Base-by-base conservation (phyloP, 192 early-diverging fungal species). In the Phycomyces blakesleeanus region DNA sequence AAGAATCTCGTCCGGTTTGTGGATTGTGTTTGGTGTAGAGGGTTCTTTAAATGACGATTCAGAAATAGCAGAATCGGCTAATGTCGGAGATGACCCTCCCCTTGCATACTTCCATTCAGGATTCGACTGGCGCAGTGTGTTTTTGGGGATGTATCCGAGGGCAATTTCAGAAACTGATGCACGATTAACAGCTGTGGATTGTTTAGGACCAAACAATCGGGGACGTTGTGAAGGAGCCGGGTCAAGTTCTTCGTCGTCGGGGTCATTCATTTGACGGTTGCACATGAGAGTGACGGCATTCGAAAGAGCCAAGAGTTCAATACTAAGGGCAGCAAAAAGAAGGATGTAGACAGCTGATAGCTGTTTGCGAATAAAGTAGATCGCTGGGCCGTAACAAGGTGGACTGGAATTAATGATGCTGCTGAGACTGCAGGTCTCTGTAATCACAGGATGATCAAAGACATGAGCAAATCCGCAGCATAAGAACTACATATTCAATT, bases 381-480 rank as follows among this genome's bases (percentile, higher is more conserved):
- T 41, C 3, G 53, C 22, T 20, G 34, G 34, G n/a, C 53, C 61
- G 18, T 52, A 52, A 11, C 61, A 63, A 18, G 61, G 52, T 63
- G 44, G 52, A 16, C 15, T 34, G 26, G 61, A 55, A 20, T 53
- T 63, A 5, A 53, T 16, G 20, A 22, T 34, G 24, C 40, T 49
- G 38, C 53, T 38, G n/a, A 20, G 38, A 6, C 20, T 21, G 26
- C 61, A 63, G 44, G 34, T 63, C 12, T 27, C 20, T 15, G 51
- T 63, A 41, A 51, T 15, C 24, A 63, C 39, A 54, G 51, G 38
- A 25, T 53, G 61, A 40, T 63, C 61, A 26, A 63, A 26, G 18
- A 38, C 24, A 63, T 63, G 51, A 40, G 61, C 34, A 37, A 54
- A 63, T 9, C 61, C 61, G 53, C 61, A 63, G 51, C 61, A 63